Conservation (phyloP, 371 early-diverging fungal genomes). For the Dinochytrium kinnereticum region DNA sequence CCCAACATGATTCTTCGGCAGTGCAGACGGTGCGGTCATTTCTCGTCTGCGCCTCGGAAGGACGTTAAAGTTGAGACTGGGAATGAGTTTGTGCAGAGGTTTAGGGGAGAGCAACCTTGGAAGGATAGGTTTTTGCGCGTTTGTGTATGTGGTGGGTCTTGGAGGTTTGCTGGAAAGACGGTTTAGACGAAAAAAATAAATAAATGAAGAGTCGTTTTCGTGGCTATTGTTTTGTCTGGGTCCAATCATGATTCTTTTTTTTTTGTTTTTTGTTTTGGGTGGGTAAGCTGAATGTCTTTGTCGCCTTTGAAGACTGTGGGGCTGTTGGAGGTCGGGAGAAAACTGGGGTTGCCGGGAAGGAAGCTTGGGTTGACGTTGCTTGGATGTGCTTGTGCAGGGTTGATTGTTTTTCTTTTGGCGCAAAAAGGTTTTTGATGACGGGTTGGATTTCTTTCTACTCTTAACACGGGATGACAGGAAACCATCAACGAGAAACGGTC, state of each 20-base stretch:
- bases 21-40: slow-evolving; percentile 11
- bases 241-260: neutral
- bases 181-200: neutral
- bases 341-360: no score
- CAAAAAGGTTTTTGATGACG: no score
- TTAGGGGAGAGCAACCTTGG: neutral
- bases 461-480: no score
- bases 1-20: slow-evolving; percentile 1
- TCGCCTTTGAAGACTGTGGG: no score
- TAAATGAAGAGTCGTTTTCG: neutral
- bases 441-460: no score
- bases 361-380: no score
- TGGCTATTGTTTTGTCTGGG: neutral
- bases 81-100: neutral
- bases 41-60: slow-evolving; percentile 3
- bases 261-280: neutral
- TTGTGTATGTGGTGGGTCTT: slow-evolving; percentile 12
- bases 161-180: slow-evolving; percentile 5
- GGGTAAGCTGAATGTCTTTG: no score
- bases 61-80: neutral
- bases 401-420: no score
- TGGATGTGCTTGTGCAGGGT: no score
- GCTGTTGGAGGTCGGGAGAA: no score
- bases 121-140: neutral
- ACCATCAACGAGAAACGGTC: no score